Base-by-base conservation (phyloP, 148 eudicot genomes). In the Drosera capensis region DNA sequence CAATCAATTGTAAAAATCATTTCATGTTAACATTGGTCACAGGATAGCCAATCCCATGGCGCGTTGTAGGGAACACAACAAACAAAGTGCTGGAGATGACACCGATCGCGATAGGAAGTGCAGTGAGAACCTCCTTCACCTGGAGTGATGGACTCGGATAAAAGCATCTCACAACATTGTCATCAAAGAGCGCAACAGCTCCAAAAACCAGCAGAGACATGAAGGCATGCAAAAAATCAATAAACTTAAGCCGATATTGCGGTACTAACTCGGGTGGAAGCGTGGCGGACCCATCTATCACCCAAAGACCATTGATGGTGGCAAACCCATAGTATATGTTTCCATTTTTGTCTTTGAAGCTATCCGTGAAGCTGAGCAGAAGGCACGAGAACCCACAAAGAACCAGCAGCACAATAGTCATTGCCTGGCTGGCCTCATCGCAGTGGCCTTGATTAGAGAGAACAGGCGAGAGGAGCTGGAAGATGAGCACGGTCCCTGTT, bases 11-110 rank as follows among this genome's bases (percentile, higher is more conserved):
- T n/a, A n/a, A n/a, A n/a, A n/a, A n/a, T n/a, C n/a, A n/a, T n/a
- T n/a, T n/a, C n/a, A n/a, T n/a, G n/a, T n/a, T n/a, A n/a, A n/a
- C n/a, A n/a, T n/a, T 19, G 23, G 45, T 3, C 11, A 19, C 6
- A 5, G 95, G 82, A 45, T 71, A 78, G 36, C 92, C 95, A 31
- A 78, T 77, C 21, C 93, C 93, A 47, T 78, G 82, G 29, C 78
- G 74, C 28, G 65, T 50, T 1, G 86, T 63, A 7, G 86, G 95
- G 43, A 86, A 75, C 0, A 62, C 74, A 40, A 80, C 77, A 54
- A 80, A 80, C 40, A 85, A 29, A 74, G 68, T 57, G 40, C 82
- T 85, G 48, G 70, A 74, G 7, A 70, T 45, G 5, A 72, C 83
- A 25, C 92, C 83, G 46, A 86, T 65, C 40, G 71, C 77, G 4